Conservation (phyloP, 2,329 filamentous ascomycete genomes). For the Fusarium sp. region DNA sequence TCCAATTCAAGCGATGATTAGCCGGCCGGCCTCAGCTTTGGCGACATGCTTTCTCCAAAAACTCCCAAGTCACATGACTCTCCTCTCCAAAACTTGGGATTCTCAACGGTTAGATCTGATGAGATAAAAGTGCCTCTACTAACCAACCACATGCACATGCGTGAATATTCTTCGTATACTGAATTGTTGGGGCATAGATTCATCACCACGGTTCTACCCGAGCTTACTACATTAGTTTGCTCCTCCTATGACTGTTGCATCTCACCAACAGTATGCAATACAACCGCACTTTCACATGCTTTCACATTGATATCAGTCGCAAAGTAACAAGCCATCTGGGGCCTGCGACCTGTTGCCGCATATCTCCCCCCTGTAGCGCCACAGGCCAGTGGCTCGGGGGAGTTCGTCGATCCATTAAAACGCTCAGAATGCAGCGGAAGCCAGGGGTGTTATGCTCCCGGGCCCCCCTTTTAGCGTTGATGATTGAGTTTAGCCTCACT, state of each 20-base stretch:
- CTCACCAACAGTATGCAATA: conserved; percentile 43
- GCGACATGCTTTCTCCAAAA: conserved; percentile 11
- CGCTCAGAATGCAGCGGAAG: conserved; percentile 17
- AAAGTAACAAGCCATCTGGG: conserved; percentile 19
- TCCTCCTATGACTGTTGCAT: conserved; percentile 1
- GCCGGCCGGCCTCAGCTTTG: conserved; percentile 16
- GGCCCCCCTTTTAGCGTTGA: conserved; percentile 26
- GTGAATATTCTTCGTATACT: conserved; percentile 5
- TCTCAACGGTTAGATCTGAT: conserved; percentile 42
- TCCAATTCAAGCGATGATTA: conserved; percentile 38
- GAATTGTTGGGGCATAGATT: conserved; percentile 43
- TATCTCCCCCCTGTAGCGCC: conserved; percentile 34
- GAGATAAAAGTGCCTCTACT: conserved; percentile 23
- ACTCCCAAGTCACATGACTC: conserved; percentile 17
- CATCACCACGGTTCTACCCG: conserved; percentile 34
- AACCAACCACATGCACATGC: conserved; percentile 3
- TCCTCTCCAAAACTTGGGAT: conserved; percentile 9
- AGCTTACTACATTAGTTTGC: conserved; percentile 13
- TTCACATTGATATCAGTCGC: background rate
- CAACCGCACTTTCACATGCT: conserved; percentile 47
- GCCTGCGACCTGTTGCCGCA: conserved; percentile 8
- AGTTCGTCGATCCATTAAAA: conserved; percentile 29
- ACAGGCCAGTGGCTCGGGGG: conserved; percentile 28
- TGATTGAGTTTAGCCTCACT: conserved; percentile 25
- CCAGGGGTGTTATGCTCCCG: conserved; percentile 28